Evolutionary conservation across 129 eudicot genomes (phyloP).

Genomic region (Centrapalus pauciflorus): DNA sequence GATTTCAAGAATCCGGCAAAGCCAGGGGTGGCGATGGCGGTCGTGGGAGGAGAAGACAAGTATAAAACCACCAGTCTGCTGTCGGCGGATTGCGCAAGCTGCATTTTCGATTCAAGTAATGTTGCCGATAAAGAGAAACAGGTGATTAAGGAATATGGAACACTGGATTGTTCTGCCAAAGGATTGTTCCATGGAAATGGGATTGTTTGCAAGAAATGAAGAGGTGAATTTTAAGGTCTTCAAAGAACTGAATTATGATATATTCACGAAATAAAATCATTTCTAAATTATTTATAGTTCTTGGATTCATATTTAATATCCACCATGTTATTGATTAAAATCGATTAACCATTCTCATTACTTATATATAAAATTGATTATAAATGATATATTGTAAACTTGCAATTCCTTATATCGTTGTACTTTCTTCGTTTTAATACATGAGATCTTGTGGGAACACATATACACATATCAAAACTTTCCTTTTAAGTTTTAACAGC

Average conservation of each 20-base stretch:
- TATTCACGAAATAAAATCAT: neutral
- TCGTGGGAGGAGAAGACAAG: constrained; percentile 63
- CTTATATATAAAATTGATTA: no score
- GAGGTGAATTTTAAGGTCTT: neutral
- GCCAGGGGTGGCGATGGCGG: constrained; percentile 66
- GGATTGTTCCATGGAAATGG: constrained; percentile 42
- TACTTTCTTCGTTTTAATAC: no score
- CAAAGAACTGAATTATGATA: neutral
- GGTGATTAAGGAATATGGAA: constrained; percentile 21
- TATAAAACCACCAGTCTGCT: constrained; percentile 40
- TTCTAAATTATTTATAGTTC: neutral
- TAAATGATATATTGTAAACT: no score
- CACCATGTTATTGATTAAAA: no score
- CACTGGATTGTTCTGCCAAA: constrained; percentile 37
- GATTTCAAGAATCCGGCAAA: constrained; percentile 51
- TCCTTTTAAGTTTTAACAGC: no score
- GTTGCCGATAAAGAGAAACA: constrained; percentile 5
- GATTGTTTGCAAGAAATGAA: constrained; percentile 61
- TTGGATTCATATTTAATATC: neutral
- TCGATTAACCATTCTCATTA: no score
- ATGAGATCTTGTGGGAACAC: no score
- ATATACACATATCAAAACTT: no score
- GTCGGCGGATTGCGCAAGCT: constrained; percentile 40
- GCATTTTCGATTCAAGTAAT: constrained; percentile 30
- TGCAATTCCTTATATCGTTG: no score